Conservation (phyloP, 202 grass and related monocot genomes). For the Panicum virgatum region DNA sequence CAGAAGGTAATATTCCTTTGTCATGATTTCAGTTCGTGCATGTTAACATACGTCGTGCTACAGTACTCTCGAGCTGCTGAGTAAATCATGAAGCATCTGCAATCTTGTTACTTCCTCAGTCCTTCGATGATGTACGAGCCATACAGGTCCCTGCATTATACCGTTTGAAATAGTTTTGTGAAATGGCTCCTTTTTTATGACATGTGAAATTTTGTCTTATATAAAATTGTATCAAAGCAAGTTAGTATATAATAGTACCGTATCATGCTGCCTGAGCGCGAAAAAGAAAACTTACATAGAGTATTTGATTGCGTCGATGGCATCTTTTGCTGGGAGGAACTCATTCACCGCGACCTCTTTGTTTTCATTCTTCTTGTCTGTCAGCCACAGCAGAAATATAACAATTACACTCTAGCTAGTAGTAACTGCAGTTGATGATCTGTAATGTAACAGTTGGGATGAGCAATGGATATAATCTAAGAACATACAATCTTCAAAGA, state of each 20-base stretch:
- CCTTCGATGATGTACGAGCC: constrained; percentile 82
- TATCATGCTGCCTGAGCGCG: not conserved
- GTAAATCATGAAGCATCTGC: constrained; percentile 19
- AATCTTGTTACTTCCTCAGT: constrained; percentile 69
- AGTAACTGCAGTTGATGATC: constrained; percentile 8
- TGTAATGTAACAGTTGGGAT: constrained; percentile 16
- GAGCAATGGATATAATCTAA: constrained; percentile 11
- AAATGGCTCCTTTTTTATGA: not conserved
- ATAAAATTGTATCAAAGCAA: not conserved
- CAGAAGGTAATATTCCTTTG: constrained; percentile 26
- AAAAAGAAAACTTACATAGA: constrained; percentile 75
- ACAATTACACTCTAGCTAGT: not conserved
- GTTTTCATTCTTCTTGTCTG: constrained; percentile 99
- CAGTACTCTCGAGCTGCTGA: not conserved
- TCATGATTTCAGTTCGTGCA: constrained; percentile 18
- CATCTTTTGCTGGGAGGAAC: constrained; percentile 91
- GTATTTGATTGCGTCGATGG: constrained; percentile 73
- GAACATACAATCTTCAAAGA: constrained; percentile 94
- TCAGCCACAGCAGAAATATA: not conserved
- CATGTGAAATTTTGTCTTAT: not conserved
- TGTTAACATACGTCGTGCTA: constrained; percentile 30
- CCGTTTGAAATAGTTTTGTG: constrained; percentile 8
- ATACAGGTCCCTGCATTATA: constrained; percentile 74
- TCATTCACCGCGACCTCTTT: constrained; percentile 98
- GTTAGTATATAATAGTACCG: not conserved